phyloP scores from a whole-genome alignment of 331 rosid species.

The Arachis monticola region DNA sequence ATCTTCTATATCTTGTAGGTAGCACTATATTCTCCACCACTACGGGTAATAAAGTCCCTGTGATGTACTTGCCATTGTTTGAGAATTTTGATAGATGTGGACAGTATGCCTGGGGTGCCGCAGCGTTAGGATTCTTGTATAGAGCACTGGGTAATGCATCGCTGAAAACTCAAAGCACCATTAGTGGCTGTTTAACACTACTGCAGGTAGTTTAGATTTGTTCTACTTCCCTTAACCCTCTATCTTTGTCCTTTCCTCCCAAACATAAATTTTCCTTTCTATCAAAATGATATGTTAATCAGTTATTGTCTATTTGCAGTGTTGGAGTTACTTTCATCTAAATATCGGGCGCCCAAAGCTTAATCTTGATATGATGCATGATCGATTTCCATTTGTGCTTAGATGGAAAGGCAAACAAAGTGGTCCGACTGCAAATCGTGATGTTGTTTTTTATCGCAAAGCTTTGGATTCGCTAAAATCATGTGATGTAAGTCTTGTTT shows the following conservation, averaged over 20 bases:
- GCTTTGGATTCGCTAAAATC: constrained; percentile 90
- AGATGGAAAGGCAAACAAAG: constrained; percentile 97
- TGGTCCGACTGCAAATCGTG: constrained; percentile 98
- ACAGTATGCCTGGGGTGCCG: constrained; percentile 96
- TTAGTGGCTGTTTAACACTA: constrained; percentile 96
- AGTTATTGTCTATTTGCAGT: constrained; percentile 56
- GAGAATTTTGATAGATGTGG: constrained; percentile 84
- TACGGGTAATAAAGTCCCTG: constrained; percentile 98
- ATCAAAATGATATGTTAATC: constrained; percentile 24
- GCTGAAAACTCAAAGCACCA: constrained; percentile 92
- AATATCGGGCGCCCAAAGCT: constrained; percentile 97
- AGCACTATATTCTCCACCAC: constrained; percentile 98
- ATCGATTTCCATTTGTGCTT: constrained; percentile 93
- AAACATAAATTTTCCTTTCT: constrained; percentile 2
- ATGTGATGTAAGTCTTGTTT: constrained; percentile 68
- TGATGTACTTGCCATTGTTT: constrained; percentile 97
- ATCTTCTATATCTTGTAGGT: constrained; percentile 97
- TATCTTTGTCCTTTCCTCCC: constrained; percentile 11
- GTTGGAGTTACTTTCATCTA: constrained; percentile 99
- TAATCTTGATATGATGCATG: constrained; percentile 70
- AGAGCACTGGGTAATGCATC: constrained; percentile 99
- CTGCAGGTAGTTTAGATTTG: constrained; percentile 66
- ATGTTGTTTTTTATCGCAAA: constrained; percentile 93
- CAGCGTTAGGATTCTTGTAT: constrained; percentile 85
- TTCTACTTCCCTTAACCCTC: background rate